Evolutionary conservation across 2,329 filamentous ascomycete genomes (phyloP), one percentile per base, ranked within the genome.

Genomic region (Fusarium coicis): DNA sequence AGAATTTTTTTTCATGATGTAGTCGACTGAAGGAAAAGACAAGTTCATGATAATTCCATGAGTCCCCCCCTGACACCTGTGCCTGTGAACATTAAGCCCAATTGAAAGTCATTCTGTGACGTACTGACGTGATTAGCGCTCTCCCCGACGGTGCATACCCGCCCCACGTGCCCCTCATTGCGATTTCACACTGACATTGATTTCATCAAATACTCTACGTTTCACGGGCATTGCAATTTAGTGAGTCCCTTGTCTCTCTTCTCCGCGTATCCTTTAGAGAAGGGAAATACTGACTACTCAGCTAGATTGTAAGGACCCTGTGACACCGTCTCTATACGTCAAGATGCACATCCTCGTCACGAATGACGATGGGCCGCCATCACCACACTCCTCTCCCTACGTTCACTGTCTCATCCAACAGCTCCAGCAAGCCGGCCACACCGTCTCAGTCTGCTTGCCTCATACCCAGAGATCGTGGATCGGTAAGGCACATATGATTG

Each of bases 401-500:
- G 89, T 96, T 70, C 93, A 94, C 84, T 91, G 89, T 70, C 88
- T 96, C 65, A 88, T 95, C 47, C 85, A 89, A 68, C 88, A 89
- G 59, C 90, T 96, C 56, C 90, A 94, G 80, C 83, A 86, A 63
- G 90, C 92, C 37, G 95, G 95, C 12, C 96, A 98, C 83, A 87
- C 85, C n/a, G 94, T 98, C 68, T 97, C 94, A 12, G 95, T 99
- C 55, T 93, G 96, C 72, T 89, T 99, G 19, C 96, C 96, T 4
- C 90, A 98, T 81, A 92, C 92, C 11, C 96, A 99, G 84, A 91
- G 96, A 71, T 97, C 95, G 63, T 99, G 96, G 96, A 98, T 99
- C 78, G 95, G 95, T 77, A 99, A 99, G 86, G 96, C 96, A 6
- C 96, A 98, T 83, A 93, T 98, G 79, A 95, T 98, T 77, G 95